A percentile compares a stretch with the other conserved stretches of the same genome.
Conservation (phyloP, 495 filamentous ascomycete species). For the Podospora pseudopauciseta region DNA sequence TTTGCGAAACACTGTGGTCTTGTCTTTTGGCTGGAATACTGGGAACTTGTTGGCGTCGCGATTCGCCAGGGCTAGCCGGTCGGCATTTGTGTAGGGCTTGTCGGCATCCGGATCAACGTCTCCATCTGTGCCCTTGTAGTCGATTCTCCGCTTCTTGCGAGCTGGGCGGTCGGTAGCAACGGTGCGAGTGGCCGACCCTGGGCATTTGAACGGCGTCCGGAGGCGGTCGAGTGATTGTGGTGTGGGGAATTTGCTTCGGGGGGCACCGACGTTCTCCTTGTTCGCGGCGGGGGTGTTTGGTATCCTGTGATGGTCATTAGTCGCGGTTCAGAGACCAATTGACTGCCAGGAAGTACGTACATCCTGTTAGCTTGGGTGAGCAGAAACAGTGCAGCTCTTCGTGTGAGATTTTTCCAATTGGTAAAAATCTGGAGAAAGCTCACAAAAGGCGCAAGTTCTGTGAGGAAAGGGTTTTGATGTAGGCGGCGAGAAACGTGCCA, state of each 20-base stretch:
- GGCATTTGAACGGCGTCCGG: slow-evolving; percentile 87
- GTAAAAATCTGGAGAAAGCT: not conserved
- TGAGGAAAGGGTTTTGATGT: not conserved
- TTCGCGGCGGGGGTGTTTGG: slow-evolving; percentile 26
- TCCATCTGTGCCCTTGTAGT: slow-evolving; percentile 81
- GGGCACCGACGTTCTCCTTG: slow-evolving; percentile 27
- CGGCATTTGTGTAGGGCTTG: slow-evolving; percentile 84
- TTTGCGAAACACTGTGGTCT: slow-evolving; percentile 71
- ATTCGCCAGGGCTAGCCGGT: slow-evolving; percentile 79
- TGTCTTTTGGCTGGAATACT: slow-evolving; percentile 86
- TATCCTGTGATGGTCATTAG: slow-evolving; percentile 14
- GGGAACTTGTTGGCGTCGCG: slow-evolving; percentile 87
- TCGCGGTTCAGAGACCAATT: not conserved
- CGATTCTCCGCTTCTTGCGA: slow-evolving; percentile 83
- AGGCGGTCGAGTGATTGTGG: slow-evolving; percentile 63
- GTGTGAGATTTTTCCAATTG: not conserved
- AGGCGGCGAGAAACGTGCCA: not conserved
- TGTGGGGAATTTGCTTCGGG: slow-evolving; percentile 36
- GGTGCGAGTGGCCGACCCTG: slow-evolving; percentile 68
- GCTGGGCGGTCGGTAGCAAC: slow-evolving; percentile 76
- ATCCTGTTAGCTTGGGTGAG: not conserved
- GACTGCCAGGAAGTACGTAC: not conserved
- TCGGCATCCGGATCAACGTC: slow-evolving; percentile 57
- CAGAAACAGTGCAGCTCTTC: not conserved
- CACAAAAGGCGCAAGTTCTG: not conserved